phyloP scores from a whole-genome alignment of 768 basidiomycete genomes.

The Russula lepida region DNA sequence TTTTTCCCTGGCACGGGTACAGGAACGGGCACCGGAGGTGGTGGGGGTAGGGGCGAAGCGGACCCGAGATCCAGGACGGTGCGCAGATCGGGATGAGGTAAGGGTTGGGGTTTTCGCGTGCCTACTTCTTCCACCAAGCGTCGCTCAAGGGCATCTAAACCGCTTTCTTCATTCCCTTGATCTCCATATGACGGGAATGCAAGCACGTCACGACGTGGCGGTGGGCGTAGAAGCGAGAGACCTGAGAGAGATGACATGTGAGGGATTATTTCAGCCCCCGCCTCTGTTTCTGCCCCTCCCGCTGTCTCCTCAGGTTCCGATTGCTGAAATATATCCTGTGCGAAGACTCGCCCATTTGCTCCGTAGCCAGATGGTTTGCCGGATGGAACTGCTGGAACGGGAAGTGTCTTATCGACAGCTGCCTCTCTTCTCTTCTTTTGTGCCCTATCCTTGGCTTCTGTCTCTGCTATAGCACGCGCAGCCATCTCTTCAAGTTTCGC shows the following conservation, averaged over 20 bases:
- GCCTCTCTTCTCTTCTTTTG: conserved; percentile 19
- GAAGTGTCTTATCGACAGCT: conserved; percentile 49
- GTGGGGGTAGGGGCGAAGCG: not conserved
- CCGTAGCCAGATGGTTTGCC: conserved; percentile 27
- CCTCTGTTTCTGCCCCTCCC: conserved; percentile 18
- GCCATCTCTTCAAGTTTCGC: conserved; percentile 67
- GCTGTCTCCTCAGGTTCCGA: not conserved
- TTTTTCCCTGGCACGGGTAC: conserved; percentile 6
- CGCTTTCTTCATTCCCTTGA: conserved; percentile 34
- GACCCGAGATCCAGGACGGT: conserved; percentile 24
- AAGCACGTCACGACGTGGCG: not conserved
- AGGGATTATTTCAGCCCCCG: not conserved
- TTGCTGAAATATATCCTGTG: conserved; percentile 29
- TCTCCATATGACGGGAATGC: not conserved
- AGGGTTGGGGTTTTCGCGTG: conserved; percentile 39
- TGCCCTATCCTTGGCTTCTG: conserved; percentile 21
- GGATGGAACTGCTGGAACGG: conserved; percentile 47
- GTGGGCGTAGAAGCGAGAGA: conserved; percentile 25
- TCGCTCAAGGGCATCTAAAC: conserved; percentile 66
- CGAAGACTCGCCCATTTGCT: conserved; percentile 22
- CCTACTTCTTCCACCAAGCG: conserved; percentile 65
- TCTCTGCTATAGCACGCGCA: conserved; percentile 31
- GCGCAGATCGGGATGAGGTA: conserved; percentile 31
- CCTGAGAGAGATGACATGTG: conserved; percentile 28
- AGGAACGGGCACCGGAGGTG: not conserved